Evolutionary conservation across 1,139 yeast species (phyloP), one percentile per base, ranked within the genome.

Genomic region (Yamadazyma dendronema): DNA sequence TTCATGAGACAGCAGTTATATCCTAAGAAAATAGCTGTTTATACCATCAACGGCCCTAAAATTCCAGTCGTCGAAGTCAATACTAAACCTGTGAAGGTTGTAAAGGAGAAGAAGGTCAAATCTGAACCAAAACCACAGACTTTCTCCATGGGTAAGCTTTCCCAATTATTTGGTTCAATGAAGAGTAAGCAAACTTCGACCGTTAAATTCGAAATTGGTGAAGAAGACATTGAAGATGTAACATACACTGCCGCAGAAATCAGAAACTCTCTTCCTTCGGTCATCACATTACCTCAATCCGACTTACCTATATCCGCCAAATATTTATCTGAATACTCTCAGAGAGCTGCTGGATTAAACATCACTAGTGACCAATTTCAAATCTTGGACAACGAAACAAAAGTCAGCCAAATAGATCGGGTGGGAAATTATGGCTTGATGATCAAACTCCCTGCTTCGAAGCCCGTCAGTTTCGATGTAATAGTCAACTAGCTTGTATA

Each of bases 1-100:
- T 71, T 77, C 42, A 89, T 89, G 96, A 77, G 92, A 57, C 86
- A 85, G 62, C 77, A 67, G 50, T 72, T 89, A 40, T 88, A 88
- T 52, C 76, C 77, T 35, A 54, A 67, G 43, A 81, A 85, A 49
- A 84, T 86, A 33, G 96, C 96, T 3, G 76, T 78, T 27, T 85
- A 84, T 54, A 70, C 84, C 23, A 75, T 70, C 12, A 66, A 72
- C 41, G 73, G 75, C 6, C 83, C 87, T 33, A 67, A 70, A 38
- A 74, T 85, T 37, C 85, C 87, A 1, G 77, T 83, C 19, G 25
- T 26, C 11, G 28, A 38, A n/a, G 31, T 17, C 2, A 26, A 21
- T 14, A 28, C 13, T 12, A 28, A 14, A 4, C 12, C 15, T n/a
- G 6, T 17, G 4, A 27, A 21, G 8, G 24, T 17, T n/a, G 31